A percentile compares a stretch with the other conserved stretches of the same genome.
These are phyloP conservation scores for Schwanniomyces pseudopolymorphus DNA, from an alignment of 805 yeast genomes.

Conservation along the genomic window DNA sequence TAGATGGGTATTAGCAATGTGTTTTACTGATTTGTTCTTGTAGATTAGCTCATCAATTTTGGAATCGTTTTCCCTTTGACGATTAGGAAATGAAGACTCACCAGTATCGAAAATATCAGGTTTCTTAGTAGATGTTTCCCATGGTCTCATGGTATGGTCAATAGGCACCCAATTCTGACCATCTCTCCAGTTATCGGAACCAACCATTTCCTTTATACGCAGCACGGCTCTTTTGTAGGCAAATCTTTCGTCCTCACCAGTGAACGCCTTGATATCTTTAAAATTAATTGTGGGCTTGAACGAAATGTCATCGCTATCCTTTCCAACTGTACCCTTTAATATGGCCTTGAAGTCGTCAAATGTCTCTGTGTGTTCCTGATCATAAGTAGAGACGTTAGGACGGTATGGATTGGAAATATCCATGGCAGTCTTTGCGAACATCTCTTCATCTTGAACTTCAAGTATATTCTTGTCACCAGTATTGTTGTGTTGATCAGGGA, in stretches of 20 bases:
- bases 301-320: conserved; percentile 4
- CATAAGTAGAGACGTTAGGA: conserved; percentile 66
- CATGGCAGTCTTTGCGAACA: conserved; percentile 62
- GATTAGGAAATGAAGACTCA: neutral
- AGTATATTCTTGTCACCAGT: conserved; percentile 31
- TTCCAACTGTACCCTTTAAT: conserved; percentile 1
- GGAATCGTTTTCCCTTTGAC: conserved; percentile 1
- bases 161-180: conserved; percentile 55
- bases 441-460: conserved; percentile 62
- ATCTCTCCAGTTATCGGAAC: conserved; percentile 51
- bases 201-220: conserved; percentile 60
- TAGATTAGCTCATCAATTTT: conserved; percentile 9
- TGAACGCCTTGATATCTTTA: conserved; percentile 53
- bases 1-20: conserved; percentile 8
- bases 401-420: conserved; percentile 64
- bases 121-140: conserved; percentile 37
- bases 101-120: neutral
- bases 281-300: conserved; percentile 26
- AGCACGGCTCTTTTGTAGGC: conserved; percentile 72
- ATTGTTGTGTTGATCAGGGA: conserved; percentile 45
- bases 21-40: conserved; percentile 8
- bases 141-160: conserved; percentile 51
- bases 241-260: conserved; percentile 76
- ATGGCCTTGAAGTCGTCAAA: conserved; percentile 39
- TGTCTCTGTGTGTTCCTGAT: conserved; percentile 40